Percentiles rank a stretch among this genome's conserved stretches.
Evolutionary conservation across 805 yeast species (phyloP).

Genomic region (Lipomyces japonicus): DNA sequence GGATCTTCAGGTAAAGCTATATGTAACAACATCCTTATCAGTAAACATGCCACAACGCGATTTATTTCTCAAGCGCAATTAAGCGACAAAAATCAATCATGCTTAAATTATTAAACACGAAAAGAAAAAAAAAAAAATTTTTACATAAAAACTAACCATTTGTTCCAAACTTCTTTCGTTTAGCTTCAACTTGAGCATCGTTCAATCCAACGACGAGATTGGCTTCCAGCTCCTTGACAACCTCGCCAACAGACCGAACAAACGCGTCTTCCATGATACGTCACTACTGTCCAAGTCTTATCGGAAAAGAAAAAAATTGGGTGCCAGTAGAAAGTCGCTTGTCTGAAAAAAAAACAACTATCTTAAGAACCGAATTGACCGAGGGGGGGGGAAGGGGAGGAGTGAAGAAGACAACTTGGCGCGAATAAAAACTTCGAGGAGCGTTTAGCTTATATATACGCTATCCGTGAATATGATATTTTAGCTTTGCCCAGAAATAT

Average conservation of each 20-base stretch:
- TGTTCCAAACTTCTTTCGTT: conserved; percentile 28
- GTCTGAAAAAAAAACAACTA: too few relatives aligned
- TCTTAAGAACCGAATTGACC: too few relatives aligned
- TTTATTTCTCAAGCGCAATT: not conserved
- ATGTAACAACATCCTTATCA: not conserved
- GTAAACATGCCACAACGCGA: not conserved
- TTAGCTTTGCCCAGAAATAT: too few relatives aligned
- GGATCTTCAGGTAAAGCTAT: conserved; percentile 40
- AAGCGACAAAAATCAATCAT: not conserved
- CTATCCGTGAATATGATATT: too few relatives aligned
- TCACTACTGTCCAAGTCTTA: too few relatives aligned
- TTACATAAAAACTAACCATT: conserved; percentile 13
- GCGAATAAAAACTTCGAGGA: too few relatives aligned
- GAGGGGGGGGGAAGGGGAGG: too few relatives aligned
- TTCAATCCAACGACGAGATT: conserved; percentile 29
- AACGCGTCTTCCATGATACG: conserved; percentile 27
- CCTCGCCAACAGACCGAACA: conserved; percentile 24
- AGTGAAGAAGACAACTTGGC: too few relatives aligned
- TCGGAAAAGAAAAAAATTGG: too few relatives aligned
- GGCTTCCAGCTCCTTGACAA: conserved; percentile 23
- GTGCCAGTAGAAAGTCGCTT: too few relatives aligned
- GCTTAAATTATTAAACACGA: not conserved
- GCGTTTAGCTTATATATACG: too few relatives aligned
- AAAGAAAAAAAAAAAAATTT: not conserved
- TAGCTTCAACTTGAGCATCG: conserved; percentile 24